Base-by-base conservation (phyloP, 2,329 filamentous ascomycete genomes). In the Colletotrichum orchidophilum region DNA sequence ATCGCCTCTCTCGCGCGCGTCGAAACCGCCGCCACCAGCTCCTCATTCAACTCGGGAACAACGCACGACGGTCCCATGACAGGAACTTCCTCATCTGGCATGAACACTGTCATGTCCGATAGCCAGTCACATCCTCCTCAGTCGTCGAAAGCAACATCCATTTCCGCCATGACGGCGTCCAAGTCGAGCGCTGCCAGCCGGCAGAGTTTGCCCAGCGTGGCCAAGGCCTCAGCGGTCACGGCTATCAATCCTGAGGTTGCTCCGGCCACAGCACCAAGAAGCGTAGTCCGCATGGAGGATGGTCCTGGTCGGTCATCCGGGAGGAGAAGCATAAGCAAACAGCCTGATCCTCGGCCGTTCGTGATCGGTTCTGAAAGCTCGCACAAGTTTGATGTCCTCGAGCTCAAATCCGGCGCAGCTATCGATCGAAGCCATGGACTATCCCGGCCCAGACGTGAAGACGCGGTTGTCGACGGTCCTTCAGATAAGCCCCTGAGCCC, bases 121-220 rank as follows among this genome's bases (percentile, higher is more conserved):
- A 78, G 78, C 65, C 81, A 83, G 62, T 79, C 83, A 9, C 83
- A 85, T 33, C 75, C 79, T 26, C 78, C 81, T 12, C 80, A 81
- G 60, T 82, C 84, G 1, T 83, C 86, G n/a, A 88, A 85, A 67
- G 78, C 85, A 6, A 84, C 85, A 11, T 86, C 87, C 11, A 81
- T 85, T 53, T 81, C 83, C n/a, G 83, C 86, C 13, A 80, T 85
- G 72, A 79, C 84, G 2, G 78, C 81, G 2, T 81, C 82, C 5
- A 88, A 86, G 72, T 83, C 86, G 1, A 77, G 78, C 13, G 74
- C 81, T 1, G 77, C 81, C 3, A 83, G 77, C 65, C 77, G 79
- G 3, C 84, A 83, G 69, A 83, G 78, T 27, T 76, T 85, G 3
- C 79, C 84, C 1, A 84, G 81, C 65, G 83, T 84, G 58, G 79